Evolutionary conservation across 176 grass and related monocot species (phyloP).

Genomic region (Oryza glaberrima): DNA sequence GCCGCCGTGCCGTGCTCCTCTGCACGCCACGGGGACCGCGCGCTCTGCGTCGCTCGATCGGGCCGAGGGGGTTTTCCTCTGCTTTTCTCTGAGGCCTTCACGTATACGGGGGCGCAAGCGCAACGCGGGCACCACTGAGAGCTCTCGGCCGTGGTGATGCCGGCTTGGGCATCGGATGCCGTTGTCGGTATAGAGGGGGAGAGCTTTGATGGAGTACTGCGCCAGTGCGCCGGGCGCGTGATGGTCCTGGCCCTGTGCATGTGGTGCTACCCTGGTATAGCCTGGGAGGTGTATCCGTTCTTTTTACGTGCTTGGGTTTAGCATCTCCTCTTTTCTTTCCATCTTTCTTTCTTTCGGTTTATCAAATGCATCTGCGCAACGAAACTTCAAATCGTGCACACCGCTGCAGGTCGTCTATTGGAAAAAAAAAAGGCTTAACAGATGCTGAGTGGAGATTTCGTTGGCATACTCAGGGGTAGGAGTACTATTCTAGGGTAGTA

Average conservation of each 20-base stretch:
- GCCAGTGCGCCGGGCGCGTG: constrained; percentile 5
- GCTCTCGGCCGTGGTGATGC: not conserved
- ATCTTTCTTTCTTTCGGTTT: not conserved
- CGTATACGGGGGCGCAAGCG: too few species aligned
- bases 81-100: too few species aligned
- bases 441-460: not conserved
- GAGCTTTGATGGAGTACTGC: not conserved
- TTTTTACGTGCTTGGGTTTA: constrained; percentile 12
- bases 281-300: not conserved
- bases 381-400: not conserved
- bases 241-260: constrained; percentile 33
- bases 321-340: not conserved
- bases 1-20: constrained; percentile 39
- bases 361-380: not conserved
- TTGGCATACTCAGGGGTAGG: not conserved
- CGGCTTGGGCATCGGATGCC: constrained; percentile 33
- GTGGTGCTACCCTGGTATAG: constrained; percentile 32
- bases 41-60: too few species aligned
- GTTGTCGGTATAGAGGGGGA: not conserved
- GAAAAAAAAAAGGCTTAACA: not conserved
- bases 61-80: not conserved
- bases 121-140: too few species aligned
- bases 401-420: too few species aligned
- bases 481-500: not conserved
- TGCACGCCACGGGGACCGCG: not conserved